Percentiles rank a stretch among this genome's conserved stretches.
These are phyloP conservation scores for Podospora conica DNA, from an alignment of 495 filamentous ascomycete genomes.

Conservation along the genomic window DNA sequence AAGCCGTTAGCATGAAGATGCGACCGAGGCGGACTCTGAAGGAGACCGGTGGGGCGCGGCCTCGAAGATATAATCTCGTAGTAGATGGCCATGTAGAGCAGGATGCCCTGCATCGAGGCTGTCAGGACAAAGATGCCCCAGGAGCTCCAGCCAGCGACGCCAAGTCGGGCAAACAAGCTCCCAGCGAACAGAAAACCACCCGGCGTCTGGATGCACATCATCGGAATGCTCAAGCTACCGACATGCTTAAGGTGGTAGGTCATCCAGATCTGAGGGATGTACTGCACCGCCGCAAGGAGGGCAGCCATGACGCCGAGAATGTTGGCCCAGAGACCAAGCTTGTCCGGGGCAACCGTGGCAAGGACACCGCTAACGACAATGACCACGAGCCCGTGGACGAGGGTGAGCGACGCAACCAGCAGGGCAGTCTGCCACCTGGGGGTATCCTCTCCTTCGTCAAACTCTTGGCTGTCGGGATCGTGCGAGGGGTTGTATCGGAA, in stretches of 20 bases:
- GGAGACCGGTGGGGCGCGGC: background rate
- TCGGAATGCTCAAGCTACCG: conserved; percentile 85
- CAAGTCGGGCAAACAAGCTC: conserved; percentile 75
- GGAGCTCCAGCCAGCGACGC: conserved; percentile 82
- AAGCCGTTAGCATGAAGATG: conserved; percentile 28
- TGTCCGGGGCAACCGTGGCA: conserved; percentile 46
- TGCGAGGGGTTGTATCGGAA: conserved; percentile 60
- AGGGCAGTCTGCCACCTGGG: conserved; percentile 73
- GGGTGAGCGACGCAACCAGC: conserved; percentile 58
- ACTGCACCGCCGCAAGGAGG: conserved; percentile 79
- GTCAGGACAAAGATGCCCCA: conserved; percentile 88
- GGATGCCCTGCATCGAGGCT: conserved; percentile 74
- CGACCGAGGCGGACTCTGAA: conserved; percentile 2
- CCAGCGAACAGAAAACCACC: conserved; percentile 83
- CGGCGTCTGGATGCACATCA: conserved; percentile 98
- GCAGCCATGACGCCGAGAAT: conserved; percentile 72
- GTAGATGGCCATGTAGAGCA: conserved; percentile 72
- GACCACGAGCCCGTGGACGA: conserved; percentile 63
- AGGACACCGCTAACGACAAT: conserved; percentile 61
- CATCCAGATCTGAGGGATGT: conserved; percentile 89
- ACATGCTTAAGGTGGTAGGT: conserved; percentile 79
- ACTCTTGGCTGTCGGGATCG: conserved; percentile 32
- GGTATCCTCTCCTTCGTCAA: conserved; percentile 34
- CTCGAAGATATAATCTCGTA: conserved; percentile 52
- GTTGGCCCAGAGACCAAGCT: conserved; percentile 72